phyloP scores from a whole-genome alignment of 192 early-diverging fungal species.

The Coemansia sp. region DNA sequence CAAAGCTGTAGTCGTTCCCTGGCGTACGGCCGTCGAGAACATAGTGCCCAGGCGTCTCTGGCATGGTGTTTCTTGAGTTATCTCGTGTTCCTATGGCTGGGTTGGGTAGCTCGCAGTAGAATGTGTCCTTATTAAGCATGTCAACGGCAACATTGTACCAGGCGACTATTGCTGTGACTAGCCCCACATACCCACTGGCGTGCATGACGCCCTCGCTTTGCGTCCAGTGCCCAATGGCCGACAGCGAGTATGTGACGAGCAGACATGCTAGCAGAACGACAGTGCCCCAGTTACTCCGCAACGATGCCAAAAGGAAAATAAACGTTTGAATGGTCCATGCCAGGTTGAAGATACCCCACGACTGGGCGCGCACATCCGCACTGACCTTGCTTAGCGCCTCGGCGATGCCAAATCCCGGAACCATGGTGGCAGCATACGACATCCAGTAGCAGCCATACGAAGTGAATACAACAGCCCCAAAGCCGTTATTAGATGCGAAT shows the following conservation, averaged over 20 bases:
- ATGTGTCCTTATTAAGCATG: conserved; percentile 58
- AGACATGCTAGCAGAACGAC: conserved; percentile 50
- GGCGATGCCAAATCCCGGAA: conserved; percentile 58
- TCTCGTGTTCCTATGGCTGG: conserved; percentile 28
- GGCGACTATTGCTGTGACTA: conserved; percentile 54
- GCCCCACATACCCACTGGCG: conserved; percentile 50
- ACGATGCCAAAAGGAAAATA: conserved; percentile 57
- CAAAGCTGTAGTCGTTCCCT: conserved; percentile 34
- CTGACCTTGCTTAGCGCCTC: conserved; percentile 37
- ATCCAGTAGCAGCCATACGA: conserved; percentile 62
- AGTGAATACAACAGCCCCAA: conserved; percentile 43
- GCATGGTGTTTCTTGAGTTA: neutral
- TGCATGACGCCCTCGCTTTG: conserved; percentile 47
- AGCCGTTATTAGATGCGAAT: conserved; percentile 37
- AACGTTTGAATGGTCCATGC: conserved; percentile 60
- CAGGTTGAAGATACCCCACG: conserved; percentile 54
- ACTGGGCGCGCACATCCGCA: conserved; percentile 47
- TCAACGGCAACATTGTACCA: conserved; percentile 62
- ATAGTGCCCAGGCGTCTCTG: neutral
- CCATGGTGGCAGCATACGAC: conserved; percentile 55
- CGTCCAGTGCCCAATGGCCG: conserved; percentile 49
- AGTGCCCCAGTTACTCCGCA: conserved; percentile 55
- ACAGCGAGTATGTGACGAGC: conserved; percentile 50
- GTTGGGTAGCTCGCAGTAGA: conserved; percentile 59
- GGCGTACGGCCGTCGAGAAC: conserved; percentile 27